Evolutionary conservation across 83 land plant genomes (phyloP).

Genomic region (Diphasiastrum complanatum): DNA sequence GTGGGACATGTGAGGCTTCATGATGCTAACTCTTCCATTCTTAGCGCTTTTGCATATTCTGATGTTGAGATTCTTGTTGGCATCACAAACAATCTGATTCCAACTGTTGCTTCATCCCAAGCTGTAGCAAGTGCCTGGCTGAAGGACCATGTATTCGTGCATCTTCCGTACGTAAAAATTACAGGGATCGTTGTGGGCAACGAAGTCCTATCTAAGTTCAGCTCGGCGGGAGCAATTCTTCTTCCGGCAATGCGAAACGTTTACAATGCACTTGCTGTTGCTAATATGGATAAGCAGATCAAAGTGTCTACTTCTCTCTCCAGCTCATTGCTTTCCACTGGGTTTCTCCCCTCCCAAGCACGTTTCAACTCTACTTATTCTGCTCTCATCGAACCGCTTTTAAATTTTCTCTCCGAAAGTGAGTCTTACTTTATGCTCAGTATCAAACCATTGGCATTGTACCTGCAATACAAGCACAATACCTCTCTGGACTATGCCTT

Average conservation of each 20-base stretch:
- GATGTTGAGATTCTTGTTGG: slow-evolving; percentile 1
- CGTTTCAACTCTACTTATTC: neutral
- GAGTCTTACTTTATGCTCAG: neutral
- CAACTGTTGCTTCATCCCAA: neutral
- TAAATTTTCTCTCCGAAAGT: slow-evolving; percentile 1
- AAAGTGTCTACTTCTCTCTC: slow-evolving; percentile 5
- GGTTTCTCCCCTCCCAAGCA: slow-evolving; percentile 1
- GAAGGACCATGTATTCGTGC: neutral
- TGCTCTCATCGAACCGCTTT: neutral
- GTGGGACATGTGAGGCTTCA: neutral
- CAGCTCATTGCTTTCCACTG: neutral
- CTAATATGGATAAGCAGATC: neutral
- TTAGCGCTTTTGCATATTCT: neutral
- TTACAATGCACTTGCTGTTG: neutral
- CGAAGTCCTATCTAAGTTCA: neutral
- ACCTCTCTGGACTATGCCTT: slow-evolving; percentile 1
- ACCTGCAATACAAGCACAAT: neutral
- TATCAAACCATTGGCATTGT: neutral
- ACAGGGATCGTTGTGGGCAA: neutral
- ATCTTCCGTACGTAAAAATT: neutral
- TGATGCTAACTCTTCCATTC: neutral
- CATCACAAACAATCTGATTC: neutral
- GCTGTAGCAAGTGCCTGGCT: slow-evolving; percentile 4
- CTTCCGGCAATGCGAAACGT: neutral
- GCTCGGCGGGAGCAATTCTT: neutral